phyloP scores from a whole-genome alignment of 2,329 filamentous ascomycete genomes.

The Trichoderma sp. region DNA sequence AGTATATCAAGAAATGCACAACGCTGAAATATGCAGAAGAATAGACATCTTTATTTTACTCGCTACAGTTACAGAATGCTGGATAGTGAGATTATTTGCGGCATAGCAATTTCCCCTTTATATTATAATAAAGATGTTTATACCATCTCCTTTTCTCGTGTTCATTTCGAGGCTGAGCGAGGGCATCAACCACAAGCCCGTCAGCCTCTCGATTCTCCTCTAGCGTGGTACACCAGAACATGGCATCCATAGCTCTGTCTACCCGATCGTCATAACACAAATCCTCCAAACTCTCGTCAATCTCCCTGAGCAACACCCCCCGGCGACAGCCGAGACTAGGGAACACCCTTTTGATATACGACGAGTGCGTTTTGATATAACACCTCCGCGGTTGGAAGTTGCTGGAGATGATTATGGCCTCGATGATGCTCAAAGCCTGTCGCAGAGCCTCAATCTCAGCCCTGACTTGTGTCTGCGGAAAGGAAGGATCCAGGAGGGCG shows the following conservation, averaged over 20 bases:
- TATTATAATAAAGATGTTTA: too few species aligned
- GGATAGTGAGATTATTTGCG: too few species aligned
- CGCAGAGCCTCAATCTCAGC: constrained; percentile 8
- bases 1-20: too few species aligned
- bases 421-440: not conserved
- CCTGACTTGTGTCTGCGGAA: not conserved
- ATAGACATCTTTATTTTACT: too few species aligned
- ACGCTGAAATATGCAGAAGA: too few species aligned
- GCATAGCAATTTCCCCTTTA: too few species aligned
- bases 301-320: not conserved
- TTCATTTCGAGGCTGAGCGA: not conserved
- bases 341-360: not conserved
- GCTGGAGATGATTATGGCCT: not conserved
- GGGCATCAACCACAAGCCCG: not conserved
- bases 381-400: not conserved
- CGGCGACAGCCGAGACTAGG: not conserved
- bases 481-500: not conserved
- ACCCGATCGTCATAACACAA: not conserved
- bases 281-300: not conserved
- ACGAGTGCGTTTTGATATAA: constrained; percentile 3
- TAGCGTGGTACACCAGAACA: not conserved
- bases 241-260: not conserved
- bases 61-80: too few species aligned
- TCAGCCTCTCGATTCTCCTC: constrained; percentile 11
- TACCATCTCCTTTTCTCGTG: not conserved